phyloP scores from a whole-genome alignment of 495 filamentous ascomycete genomes.

The Penicillium diatomitis region DNA sequence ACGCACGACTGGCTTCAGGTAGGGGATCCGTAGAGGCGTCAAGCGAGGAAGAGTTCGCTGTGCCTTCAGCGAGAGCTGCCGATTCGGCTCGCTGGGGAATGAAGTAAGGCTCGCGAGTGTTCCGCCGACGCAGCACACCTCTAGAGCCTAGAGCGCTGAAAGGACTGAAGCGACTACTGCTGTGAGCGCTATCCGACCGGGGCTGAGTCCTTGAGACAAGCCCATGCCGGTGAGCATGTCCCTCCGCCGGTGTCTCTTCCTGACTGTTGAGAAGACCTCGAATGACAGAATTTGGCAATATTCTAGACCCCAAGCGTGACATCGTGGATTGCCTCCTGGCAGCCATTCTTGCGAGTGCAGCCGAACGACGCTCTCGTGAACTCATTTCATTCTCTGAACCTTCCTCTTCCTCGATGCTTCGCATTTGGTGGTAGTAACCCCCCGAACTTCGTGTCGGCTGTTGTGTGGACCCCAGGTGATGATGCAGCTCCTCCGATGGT shows the following conservation, averaged over 20 bases:
- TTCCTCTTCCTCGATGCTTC: constrained; percentile 27
- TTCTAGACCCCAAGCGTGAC: constrained; percentile 41
- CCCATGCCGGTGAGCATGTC: constrained; percentile 41
- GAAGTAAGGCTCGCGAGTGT: constrained; percentile 27
- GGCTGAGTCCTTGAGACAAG: constrained; percentile 31
- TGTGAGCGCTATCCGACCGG: constrained; percentile 29
- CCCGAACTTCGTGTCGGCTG: constrained; percentile 8
- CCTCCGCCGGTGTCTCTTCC: constrained; percentile 41
- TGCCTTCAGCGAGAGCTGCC: constrained; percentile 16
- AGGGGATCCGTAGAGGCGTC: constrained; percentile 15
- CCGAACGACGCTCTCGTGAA: constrained; percentile 24
- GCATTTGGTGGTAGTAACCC: constrained; percentile 20
- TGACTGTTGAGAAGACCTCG: constrained; percentile 35
- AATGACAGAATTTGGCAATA: constrained; percentile 42
- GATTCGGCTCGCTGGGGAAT: constrained; percentile 29
- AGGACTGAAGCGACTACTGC: constrained; percentile 33
- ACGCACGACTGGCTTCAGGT: constrained; percentile 25
- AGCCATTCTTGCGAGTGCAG: constrained; percentile 32
- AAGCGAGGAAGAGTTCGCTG: constrained; percentile 13
- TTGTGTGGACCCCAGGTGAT: constrained; percentile 15
- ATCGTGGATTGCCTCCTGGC: constrained; percentile 43
- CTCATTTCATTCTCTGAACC: constrained; percentile 15
- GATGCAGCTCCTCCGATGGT: constrained; percentile 5
- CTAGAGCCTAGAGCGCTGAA: constrained; percentile 32
- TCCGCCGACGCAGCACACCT: constrained; percentile 32